Conservation (phyloP, 257 asterid species). For the Gardenia jasminoides region DNA sequence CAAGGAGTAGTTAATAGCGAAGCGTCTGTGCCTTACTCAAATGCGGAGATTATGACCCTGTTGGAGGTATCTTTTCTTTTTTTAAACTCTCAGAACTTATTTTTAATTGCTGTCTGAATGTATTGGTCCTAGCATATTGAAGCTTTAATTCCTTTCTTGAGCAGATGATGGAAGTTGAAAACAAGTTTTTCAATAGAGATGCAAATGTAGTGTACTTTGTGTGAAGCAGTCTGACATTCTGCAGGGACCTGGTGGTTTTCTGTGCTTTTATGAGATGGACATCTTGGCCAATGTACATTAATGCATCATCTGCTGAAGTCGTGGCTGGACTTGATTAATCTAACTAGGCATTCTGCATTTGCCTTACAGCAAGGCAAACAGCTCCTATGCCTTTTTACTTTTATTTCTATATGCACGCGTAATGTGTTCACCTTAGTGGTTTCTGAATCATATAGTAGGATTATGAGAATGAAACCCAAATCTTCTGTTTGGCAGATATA, state of each 20-base stretch:
- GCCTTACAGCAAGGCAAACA: background rate
- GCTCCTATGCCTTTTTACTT: background rate
- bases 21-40: slow-evolving; percentile 53
- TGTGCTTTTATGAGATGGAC: background rate
- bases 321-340: background rate
- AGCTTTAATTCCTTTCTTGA: background rate
- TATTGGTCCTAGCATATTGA: background rate
- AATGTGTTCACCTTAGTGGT: background rate
- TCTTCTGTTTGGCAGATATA: background rate
- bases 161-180: slow-evolving; percentile 30
- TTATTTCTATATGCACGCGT: background rate
- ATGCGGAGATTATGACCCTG: slow-evolving; percentile 56
- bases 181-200: slow-evolving; percentile 25
- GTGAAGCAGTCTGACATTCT: slow-evolving; percentile 4
- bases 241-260: background rate
- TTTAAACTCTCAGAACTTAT: background rate
- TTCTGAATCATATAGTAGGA: background rate
- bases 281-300: background rate
- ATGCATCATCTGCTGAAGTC: background rate
- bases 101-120: background rate
- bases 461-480: background rate
- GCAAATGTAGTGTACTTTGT: slow-evolving; percentile 33
- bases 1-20: slow-evolving; percentile 71
- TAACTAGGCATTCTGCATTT: background rate
- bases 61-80: slow-evolving; percentile 49